Conservation (phyloP, 257 asterid species). For the Nicotiana noctiflora region DNA sequence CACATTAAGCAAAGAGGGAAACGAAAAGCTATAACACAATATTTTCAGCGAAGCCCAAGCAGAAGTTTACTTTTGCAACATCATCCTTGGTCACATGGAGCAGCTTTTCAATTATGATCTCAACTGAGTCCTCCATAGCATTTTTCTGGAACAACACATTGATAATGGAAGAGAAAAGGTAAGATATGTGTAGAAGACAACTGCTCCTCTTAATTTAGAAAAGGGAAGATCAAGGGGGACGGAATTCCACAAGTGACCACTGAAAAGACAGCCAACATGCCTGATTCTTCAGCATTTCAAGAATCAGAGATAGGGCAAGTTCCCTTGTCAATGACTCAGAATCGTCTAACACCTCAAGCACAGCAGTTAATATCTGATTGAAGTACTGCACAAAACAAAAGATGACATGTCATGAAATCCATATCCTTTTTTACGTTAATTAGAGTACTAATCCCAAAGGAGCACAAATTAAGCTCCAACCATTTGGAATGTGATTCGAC, state of each 20-base stretch:
- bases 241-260: background rate
- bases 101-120: constrained; percentile 85
- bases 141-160: constrained; percentile 50
- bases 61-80: constrained; percentile 56
- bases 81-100: constrained; percentile 80
- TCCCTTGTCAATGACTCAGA: constrained; percentile 75
- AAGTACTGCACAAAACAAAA: constrained; percentile 60
- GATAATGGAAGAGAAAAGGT: background rate
- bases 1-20: constrained; percentile 1
- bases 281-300: constrained; percentile 96
- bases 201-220: background rate
- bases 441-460: background rate
- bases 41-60: background rate
- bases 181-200: background rate
- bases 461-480: background rate
- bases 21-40: background rate
- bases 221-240: background rate
- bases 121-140: constrained; percentile 89
- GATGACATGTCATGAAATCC: constrained; percentile 5
- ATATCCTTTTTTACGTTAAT: background rate
- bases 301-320: constrained; percentile 60
- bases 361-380: constrained; percentile 92
- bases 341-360: constrained; percentile 91
- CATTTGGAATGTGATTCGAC: background rate
- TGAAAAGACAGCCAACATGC: constrained; percentile 28